Evolutionary conservation across 441 rosid genomes (phyloP).

Genomic region (Adansonia madagascariensis): DNA sequence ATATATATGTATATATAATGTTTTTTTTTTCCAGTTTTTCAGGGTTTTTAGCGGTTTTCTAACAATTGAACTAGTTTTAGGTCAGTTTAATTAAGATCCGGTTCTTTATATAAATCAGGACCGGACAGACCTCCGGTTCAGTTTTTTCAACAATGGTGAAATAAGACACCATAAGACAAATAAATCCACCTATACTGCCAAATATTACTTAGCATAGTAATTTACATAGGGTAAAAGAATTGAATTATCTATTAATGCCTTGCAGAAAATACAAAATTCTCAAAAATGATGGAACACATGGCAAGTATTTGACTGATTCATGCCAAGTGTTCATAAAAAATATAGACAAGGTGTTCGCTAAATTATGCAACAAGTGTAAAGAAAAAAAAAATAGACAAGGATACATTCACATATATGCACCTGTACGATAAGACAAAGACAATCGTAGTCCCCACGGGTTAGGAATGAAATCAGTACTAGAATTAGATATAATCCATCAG

Average conservation of each 20-base stretch:
- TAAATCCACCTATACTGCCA: neutral
- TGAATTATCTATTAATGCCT: conserved; percentile 26
- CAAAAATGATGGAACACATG: conserved; percentile 31
- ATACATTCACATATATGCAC: conserved; percentile 42
- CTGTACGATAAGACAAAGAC: conserved; percentile 28
- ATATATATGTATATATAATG: too few relatives aligned
- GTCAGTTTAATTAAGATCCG: too few relatives aligned
- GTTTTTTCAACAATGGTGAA: too few relatives aligned
- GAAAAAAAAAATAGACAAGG: neutral
- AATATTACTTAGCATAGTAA: neutral
- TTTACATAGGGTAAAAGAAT: conserved; percentile 19
- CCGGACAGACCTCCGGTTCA: too few relatives aligned
- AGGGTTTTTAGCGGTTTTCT: too few relatives aligned
- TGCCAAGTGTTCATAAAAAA: conserved; percentile 33
- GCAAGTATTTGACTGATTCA: conserved; percentile 25
- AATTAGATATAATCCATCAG: conserved; percentile 29
- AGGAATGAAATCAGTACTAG: conserved; percentile 24
- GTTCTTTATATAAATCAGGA: too few relatives aligned
- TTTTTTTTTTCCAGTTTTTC: too few relatives aligned
- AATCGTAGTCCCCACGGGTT: conserved; percentile 22
- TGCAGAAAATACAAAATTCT: conserved; percentile 38
- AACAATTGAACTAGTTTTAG: too few relatives aligned
- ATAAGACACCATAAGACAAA: neutral
- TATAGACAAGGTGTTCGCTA: conserved; percentile 27
- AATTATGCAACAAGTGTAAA: conserved; percentile 12